These are phyloP conservation scores for Ogataea polymorpha DNA, from an alignment of 805 yeast genomes.

Conservation along the genomic window DNA sequence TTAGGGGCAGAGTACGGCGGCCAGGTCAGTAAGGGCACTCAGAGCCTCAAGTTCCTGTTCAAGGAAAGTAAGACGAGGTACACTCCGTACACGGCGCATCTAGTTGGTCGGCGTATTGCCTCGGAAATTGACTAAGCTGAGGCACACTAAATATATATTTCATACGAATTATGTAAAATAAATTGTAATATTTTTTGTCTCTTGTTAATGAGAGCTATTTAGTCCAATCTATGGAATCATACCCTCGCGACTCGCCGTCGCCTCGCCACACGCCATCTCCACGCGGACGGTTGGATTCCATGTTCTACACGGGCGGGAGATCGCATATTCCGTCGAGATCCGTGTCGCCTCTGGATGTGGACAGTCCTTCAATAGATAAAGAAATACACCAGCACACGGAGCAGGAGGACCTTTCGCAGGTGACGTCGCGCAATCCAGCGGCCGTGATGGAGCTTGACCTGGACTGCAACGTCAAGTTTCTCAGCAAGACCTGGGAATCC, in stretches of 20 bases:
- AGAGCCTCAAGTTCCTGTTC: conserved; percentile 25
- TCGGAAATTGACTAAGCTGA: conserved; percentile 25
- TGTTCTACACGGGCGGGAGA: conserved; percentile 8
- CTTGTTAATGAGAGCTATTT: conserved; percentile 1
- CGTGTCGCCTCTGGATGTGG: conserved; percentile 20
- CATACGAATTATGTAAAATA: not conserved
- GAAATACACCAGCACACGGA: conserved; percentile 11
- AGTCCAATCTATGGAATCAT: not conserved
- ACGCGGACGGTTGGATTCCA: conserved; percentile 5
- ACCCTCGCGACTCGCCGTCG: not conserved
- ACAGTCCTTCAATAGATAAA: conserved; percentile 14
- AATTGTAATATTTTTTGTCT: not conserved
- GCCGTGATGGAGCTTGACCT: conserved; percentile 82
- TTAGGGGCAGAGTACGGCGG: conserved; percentile 61
- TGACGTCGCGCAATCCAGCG: conserved; percentile 68
- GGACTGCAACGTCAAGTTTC: conserved; percentile 71
- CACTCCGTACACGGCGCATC: conserved; percentile 23
- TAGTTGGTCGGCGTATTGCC: conserved; percentile 20
- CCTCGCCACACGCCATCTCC: not conserved
- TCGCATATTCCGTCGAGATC: conserved; percentile 18
- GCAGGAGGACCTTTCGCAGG: conserved; percentile 48
- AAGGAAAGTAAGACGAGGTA: conserved; percentile 16
- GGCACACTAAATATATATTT: not conserved
- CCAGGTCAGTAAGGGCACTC: conserved; percentile 19
- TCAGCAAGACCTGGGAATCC: conserved; percentile 74